A percentile compares a stretch with the other conserved stretches of the same genome.
Conservation (phyloP, 2,329 filamentous ascomycete species). For the Esteya vermicola region DNA sequence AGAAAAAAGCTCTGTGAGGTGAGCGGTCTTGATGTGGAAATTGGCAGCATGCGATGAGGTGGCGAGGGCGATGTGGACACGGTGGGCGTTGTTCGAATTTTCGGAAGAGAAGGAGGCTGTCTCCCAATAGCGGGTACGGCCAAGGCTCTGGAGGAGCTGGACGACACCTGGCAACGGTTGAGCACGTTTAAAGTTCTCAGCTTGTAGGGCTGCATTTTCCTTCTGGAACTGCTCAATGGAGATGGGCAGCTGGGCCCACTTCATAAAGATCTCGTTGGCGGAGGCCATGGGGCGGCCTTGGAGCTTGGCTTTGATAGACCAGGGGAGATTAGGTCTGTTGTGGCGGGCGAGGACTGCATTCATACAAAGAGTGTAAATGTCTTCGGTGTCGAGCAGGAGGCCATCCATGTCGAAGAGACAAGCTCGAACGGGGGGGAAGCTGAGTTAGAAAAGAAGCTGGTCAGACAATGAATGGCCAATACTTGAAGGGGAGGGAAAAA, state of each 20-base stretch:
- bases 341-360: constrained; percentile 72
- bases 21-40: constrained; percentile 61
- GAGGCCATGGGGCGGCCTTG: constrained; percentile 42
- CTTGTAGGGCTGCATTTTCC: constrained; percentile 50
- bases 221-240: constrained; percentile 49
- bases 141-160: constrained; percentile 49
- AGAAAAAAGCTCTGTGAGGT: constrained; percentile 43
- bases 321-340: constrained; percentile 62
- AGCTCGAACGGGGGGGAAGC: constrained; percentile 68
- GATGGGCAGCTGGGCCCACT: constrained; percentile 81
- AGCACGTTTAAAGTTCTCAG: constrained; percentile 56
- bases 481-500: background rate
- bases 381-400: constrained; percentile 85
- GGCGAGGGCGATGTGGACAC: constrained; percentile 71
- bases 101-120: constrained; percentile 5
- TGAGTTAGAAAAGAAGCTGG: constrained; percentile 17
- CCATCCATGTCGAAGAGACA: constrained; percentile 99
- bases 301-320: constrained; percentile 85
- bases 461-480: no score
- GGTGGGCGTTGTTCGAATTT: constrained; percentile 10
- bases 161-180: constrained; percentile 67
- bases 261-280: constrained; percentile 43
- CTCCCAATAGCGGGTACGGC: constrained; percentile 35
- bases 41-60: constrained; percentile 62
- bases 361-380: constrained; percentile 69